Evolutionary conservation across 2,329 filamentous ascomycete genomes (phyloP).

Genomic region (Aspergillus neoniger): DNA sequence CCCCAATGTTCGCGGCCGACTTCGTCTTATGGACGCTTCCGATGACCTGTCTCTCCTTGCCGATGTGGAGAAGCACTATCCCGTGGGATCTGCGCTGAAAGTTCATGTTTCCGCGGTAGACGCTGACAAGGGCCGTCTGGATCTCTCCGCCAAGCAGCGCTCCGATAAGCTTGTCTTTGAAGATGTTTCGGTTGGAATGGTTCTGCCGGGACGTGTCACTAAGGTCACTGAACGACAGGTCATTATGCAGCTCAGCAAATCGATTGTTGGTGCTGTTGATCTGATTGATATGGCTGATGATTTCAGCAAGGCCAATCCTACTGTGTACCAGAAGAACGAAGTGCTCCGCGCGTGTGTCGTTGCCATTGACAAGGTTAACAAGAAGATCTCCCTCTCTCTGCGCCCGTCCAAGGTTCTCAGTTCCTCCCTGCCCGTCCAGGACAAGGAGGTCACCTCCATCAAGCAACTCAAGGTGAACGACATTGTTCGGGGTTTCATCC

Average conservation of each 20-base stretch:
- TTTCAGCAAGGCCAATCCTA: slow-evolving; percentile 76
- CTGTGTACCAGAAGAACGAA: slow-evolving; percentile 77
- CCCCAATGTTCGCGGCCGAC: slow-evolving; percentile 80
- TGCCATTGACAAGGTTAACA: slow-evolving; percentile 78
- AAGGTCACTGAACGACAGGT: slow-evolving; percentile 82
- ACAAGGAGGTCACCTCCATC: slow-evolving; percentile 72
- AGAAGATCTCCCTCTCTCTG: slow-evolving; percentile 77
- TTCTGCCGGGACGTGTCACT: slow-evolving; percentile 80
- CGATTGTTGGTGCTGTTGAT: slow-evolving; percentile 75
- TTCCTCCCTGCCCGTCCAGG: slow-evolving; percentile 76
- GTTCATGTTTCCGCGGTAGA: slow-evolving; percentile 78
- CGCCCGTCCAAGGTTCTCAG: slow-evolving; percentile 87
- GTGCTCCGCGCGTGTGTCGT: slow-evolving; percentile 85
- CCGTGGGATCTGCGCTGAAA: slow-evolving; percentile 82
- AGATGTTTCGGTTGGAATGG: slow-evolving; percentile 73
- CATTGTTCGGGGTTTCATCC: slow-evolving; percentile 86
- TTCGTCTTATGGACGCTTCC: slow-evolving; percentile 79
- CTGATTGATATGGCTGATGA: slow-evolving; percentile 84
- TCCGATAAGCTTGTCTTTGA: slow-evolving; percentile 66
- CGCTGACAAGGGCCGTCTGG: slow-evolving; percentile 70
- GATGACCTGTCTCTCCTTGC: slow-evolving; percentile 80
- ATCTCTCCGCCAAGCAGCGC: slow-evolving; percentile 76
- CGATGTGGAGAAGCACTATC: slow-evolving; percentile 77
- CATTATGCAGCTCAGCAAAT: slow-evolving; percentile 80
- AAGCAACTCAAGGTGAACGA: slow-evolving; percentile 75